Evolutionary conservation across 2,329 filamentous ascomycete genomes (phyloP).

Genomic region (Rhinocladiella similis): DNA sequence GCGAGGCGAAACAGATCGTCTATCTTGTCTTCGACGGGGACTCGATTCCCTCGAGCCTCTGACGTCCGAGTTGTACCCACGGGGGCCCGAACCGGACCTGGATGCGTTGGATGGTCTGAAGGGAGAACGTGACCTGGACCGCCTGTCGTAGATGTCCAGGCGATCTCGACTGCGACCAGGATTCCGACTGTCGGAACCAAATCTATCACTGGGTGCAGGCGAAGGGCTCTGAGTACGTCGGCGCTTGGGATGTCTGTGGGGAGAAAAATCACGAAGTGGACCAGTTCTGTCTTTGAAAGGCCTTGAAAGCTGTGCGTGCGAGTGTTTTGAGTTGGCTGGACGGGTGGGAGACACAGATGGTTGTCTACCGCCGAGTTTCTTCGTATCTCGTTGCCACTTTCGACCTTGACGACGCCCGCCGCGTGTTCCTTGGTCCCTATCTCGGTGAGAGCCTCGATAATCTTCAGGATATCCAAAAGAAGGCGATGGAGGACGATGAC

Average conservation of each 20-base stretch:
- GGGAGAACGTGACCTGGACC: constrained; percentile 30
- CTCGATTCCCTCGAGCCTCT: constrained; percentile 34
- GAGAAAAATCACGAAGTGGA: constrained; percentile 23
- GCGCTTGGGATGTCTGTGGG: constrained; percentile 24
- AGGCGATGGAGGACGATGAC: constrained; percentile 18
- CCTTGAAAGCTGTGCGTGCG: constrained; percentile 9
- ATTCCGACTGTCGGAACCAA: constrained; percentile 31
- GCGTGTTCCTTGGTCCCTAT: constrained; percentile 9
- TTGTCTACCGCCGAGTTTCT: constrained; percentile 21
- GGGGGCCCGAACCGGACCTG: constrained; percentile 32
- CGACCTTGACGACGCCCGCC: constrained; percentile 10
- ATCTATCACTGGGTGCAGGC: constrained; percentile 21
- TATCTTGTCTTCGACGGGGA: constrained; percentile 35
- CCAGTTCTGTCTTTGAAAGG: constrained; percentile 15
- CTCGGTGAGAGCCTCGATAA: constrained; percentile 7
- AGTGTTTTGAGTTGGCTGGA: constrained; percentile 10
- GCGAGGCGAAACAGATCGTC: constrained; percentile 15
- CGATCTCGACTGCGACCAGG: constrained; percentile 41
- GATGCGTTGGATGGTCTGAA: constrained; percentile 37
- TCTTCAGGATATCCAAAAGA: constrained; percentile 16
- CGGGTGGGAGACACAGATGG: constrained; percentile 24
- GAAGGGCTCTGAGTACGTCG: constrained; percentile 30
- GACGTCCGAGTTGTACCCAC: constrained; percentile 27
- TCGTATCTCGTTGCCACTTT: constrained; percentile 21
- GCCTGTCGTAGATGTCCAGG: constrained; percentile 37